Evolutionary conservation across 2,329 filamentous ascomycete species (phyloP), one percentile per base, ranked within the genome.

Genomic region (Penicillium sp.): DNA sequence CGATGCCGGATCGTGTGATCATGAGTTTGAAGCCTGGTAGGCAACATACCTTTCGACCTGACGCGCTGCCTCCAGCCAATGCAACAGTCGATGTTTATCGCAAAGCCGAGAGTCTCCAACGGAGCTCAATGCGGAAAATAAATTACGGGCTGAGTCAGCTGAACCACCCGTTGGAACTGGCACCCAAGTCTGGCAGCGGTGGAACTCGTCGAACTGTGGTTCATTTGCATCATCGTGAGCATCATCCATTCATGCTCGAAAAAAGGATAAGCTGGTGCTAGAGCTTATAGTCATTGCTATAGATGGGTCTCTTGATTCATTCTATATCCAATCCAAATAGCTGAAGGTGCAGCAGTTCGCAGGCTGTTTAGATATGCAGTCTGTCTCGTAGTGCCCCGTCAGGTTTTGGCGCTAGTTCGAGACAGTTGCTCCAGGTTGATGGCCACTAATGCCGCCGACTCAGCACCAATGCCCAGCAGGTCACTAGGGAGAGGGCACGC

Each of bases 171-270:
- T 33, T 6, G 30, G 30, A 42, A 7, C 19, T 40, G 22, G 35
- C 40, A 53, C 35, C 19, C 19, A 22, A 22, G 19, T 22, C 19
- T 54, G 52, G 25, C 26, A 22, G 14, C 25, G 28, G 52, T 54
- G 52, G 52, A 56, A 46, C 42, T 43, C 5, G 4, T 46, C 45
- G 45, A 67, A 65, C 55, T 66, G 43, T 64, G 66, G 68, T 61
- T 68, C 62, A 43, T 66, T 69, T 69, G 67, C 68, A 69, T 70
- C 68, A 70, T 68, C 46, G 59, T 70, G 68, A 70, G 63, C 68
- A 70, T 70, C 68, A 69, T 65, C 59, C 57, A 61, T 52, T 61
- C 37, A 52, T 55, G 42, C 42, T 62, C 51, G 22, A 30, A 56
- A 26, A 35, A 33, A 10, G n/a, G 45, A 22, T 3, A 51, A 22